Evolutionary conservation across 1,284 basidiomycete genomes (phyloP).

Genomic region (Anthracocystis setariae): DNA sequence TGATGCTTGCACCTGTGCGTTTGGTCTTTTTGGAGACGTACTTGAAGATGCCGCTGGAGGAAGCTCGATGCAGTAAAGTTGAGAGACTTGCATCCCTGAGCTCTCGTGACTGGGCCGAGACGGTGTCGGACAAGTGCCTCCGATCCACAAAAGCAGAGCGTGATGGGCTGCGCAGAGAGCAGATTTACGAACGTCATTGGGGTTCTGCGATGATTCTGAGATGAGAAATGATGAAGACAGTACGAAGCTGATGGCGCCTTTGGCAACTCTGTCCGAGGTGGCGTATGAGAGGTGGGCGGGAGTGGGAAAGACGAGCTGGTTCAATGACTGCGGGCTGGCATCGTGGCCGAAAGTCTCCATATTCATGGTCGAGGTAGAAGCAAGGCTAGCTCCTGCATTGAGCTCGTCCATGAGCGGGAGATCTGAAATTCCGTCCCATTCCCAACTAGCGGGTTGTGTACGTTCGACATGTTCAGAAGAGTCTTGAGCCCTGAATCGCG

Average conservation of each 20-base stretch:
- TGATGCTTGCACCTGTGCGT: slow-evolving; percentile 1
- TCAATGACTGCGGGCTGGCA: background rate
- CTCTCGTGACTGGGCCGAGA: background rate
- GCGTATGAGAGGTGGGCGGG: slow-evolving; percentile 18
- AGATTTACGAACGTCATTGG: slow-evolving; percentile 1
- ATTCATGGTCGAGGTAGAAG: background rate
- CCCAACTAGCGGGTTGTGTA: slow-evolving; percentile 39
- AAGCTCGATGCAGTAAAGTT: slow-evolving; percentile 4
- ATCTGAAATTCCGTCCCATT: slow-evolving; percentile 65
- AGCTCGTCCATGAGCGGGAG: slow-evolving; percentile 54
- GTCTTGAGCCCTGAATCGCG: slow-evolving; percentile 16
- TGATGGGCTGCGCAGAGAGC: slow-evolving; percentile 15
- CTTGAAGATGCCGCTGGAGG: background rate
- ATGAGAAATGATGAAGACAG: slow-evolving; percentile 28
- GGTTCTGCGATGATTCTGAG: slow-evolving; percentile 21
- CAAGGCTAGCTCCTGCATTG: background rate
- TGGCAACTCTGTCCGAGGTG: slow-evolving; percentile 20
- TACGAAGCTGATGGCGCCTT: slow-evolving; percentile 39
- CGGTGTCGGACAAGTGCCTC: slow-evolving; percentile 16
- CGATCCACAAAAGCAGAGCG: slow-evolving; percentile 38
- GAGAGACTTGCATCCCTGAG: background rate
- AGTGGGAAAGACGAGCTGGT: slow-evolving; percentile 16
- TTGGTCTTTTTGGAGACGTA: background rate
- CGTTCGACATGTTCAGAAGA: background rate
- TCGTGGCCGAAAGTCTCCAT: background rate